Percentiles rank a stretch among this genome's conserved stretches.
These are phyloP conservation scores for Aphelidium insulamus DNA, from an alignment of 371 early-diverging fungal species.

Conservation along the genomic window DNA sequence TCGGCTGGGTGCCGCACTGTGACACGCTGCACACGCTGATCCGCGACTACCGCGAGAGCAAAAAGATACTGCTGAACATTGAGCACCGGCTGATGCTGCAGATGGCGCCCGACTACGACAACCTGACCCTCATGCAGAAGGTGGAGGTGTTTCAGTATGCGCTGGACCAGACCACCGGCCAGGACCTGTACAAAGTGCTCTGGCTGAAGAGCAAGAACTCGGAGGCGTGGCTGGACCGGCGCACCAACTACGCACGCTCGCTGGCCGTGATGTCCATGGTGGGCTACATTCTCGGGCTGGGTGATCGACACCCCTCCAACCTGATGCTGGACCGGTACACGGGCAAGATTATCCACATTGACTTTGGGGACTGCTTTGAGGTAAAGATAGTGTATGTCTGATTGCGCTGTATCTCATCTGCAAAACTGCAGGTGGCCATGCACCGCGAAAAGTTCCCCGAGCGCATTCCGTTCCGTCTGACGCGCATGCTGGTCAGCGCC, in stretches of 20 bases:
- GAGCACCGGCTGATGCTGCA: constrained; percentile 86
- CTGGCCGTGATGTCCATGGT: constrained; percentile 97
- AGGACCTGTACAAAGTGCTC: constrained; percentile 80
- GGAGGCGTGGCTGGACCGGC: constrained; percentile 85
- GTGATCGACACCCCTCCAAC: constrained; percentile 96
- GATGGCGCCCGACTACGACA: constrained; percentile 87
- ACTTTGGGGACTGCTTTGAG: constrained; percentile 98
- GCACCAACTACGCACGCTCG: constrained; percentile 89
- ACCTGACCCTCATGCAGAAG: constrained; percentile 72
- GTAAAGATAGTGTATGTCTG: constrained; percentile 13
- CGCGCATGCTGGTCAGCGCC: constrained; percentile 91
- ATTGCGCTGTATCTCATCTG: neutral
- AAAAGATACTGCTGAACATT: constrained; percentile 68
- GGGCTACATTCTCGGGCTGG: constrained; percentile 91
- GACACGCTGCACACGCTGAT: constrained; percentile 84
- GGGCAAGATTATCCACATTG: constrained; percentile 95
- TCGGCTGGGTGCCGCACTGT: constrained; percentile 90
- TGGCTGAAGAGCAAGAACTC: constrained; percentile 92
- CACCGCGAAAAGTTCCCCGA: constrained; percentile 95
- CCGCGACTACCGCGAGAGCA: constrained; percentile 65
- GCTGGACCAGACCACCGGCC: constrained; percentile 77
- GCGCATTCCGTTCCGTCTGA: constrained; percentile 91
- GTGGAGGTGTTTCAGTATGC: constrained; percentile 94
- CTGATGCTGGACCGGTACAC: constrained; percentile 81
- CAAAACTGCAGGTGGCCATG: constrained; percentile 47